Evolutionary conservation across 768 basidiomycete genomes (phyloP).

Genomic region (Boletus sp.): DNA sequence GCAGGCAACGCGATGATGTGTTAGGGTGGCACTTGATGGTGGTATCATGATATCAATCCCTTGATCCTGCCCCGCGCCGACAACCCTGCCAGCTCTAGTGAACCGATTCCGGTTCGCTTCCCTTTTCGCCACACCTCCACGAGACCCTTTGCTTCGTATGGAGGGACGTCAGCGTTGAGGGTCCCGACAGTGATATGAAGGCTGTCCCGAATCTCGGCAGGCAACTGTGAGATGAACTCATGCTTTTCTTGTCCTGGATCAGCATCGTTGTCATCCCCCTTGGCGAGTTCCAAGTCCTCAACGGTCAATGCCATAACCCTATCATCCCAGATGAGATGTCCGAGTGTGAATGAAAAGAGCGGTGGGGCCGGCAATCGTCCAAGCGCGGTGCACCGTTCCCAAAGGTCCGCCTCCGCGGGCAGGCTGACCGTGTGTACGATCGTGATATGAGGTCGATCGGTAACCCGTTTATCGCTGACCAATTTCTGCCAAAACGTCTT

Average conservation of each 20-base stretch:
- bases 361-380: conserved; percentile 38
- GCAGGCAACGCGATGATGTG: not conserved
- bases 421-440: conserved; percentile 69
- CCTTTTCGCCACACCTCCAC: conserved; percentile 55
- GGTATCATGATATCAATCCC: conserved; percentile 17
- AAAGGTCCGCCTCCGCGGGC: conserved; percentile 37
- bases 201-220: conserved; percentile 43
- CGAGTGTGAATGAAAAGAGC: conserved; percentile 59
- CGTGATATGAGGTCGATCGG: conserved; percentile 77
- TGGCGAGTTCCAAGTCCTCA: conserved; percentile 48
- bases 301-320: conserved; percentile 81
- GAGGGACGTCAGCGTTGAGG: conserved; percentile 40
- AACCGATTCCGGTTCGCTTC: conserved; percentile 25
- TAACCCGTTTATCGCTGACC: conserved; percentile 45
- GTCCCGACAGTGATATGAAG: conserved; percentile 93
- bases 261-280: conserved; percentile 28
- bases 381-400: conserved; percentile 36
- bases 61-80: conserved; percentile 32
- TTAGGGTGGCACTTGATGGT: not conserved
- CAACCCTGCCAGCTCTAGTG: conserved; percentile 30
- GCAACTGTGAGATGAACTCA: conserved; percentile 48
- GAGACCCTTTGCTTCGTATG: conserved; percentile 70
- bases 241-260: conserved; percentile 37
- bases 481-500: conserved; percentile 51
- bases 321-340: conserved; percentile 68